Conservation (phyloP, 2,329 filamentous ascomycete genomes). For the Neurospora crassa region DNA sequence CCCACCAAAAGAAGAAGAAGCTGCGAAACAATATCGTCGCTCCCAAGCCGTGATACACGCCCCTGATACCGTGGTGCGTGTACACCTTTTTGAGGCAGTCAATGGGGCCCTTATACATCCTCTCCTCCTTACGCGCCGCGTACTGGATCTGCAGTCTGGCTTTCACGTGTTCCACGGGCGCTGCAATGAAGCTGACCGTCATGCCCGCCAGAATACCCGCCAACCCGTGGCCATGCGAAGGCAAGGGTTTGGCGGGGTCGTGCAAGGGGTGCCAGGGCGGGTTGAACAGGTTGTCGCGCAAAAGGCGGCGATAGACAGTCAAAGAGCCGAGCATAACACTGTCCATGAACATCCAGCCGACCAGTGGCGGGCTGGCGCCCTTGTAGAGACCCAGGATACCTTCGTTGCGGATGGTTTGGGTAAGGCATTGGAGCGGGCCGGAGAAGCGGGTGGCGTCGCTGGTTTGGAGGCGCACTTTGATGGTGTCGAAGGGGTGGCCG, state of each 20-base stretch:
- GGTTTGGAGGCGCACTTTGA: conserved; percentile 94
- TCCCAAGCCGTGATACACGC: conserved; percentile 75
- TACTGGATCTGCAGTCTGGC: conserved; percentile 93
- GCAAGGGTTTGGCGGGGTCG: conserved; percentile 42
- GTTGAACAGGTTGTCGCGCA: conserved; percentile 72
- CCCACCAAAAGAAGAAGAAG: conserved; percentile 99
- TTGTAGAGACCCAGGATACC: conserved; percentile 85
- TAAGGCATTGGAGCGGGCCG: conserved; percentile 76
- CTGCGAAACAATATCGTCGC: conserved; percentile 83
- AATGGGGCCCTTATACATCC: conserved; percentile 77
- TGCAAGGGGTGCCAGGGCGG: conserved; percentile 29
- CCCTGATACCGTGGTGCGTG: conserved; percentile 61
- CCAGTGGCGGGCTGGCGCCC: conserved; percentile 79
- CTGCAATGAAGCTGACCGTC: conserved; percentile 87
- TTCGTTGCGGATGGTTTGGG: conserved; percentile 78
- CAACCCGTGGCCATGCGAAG: conserved; percentile 72
- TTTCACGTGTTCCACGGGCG: conserved; percentile 92
- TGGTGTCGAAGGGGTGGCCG: conserved; percentile 79
- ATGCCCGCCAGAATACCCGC: conserved; percentile 80
- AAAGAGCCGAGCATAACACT: conserved; percentile 81
- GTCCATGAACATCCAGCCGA: conserved; percentile 99
- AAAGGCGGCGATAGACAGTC: conserved; percentile 76
- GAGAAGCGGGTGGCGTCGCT: conserved; percentile 67
- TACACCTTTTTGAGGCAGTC: conserved; percentile 70
- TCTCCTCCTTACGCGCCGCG: conserved; percentile 62